Evolutionary conservation across 441 rosid species (phyloP).

Genomic region (Brassica balearica): DNA sequence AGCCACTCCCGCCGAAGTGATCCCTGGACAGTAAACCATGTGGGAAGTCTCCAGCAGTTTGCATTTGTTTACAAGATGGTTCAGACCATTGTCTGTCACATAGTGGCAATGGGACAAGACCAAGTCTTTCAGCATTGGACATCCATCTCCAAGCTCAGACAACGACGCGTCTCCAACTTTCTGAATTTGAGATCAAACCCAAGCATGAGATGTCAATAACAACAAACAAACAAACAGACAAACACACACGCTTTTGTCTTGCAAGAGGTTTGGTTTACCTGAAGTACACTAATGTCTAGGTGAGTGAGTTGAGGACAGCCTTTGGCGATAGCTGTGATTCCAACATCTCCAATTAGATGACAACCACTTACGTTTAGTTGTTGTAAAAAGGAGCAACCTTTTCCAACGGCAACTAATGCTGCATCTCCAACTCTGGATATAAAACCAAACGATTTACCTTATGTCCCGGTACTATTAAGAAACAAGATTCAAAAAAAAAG

Average conservation of each 20-base stretch:
- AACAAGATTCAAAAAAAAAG: slow-evolving; percentile 7
- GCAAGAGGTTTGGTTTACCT: slow-evolving; percentile 50
- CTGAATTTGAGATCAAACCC: slow-evolving; percentile 46
- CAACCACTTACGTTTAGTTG: slow-evolving; percentile 90
- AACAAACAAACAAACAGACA: neutral
- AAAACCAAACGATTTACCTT: slow-evolving; percentile 16
- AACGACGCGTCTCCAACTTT: slow-evolving; percentile 77
- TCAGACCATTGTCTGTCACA: slow-evolving; percentile 75
- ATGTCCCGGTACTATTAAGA: neutral
- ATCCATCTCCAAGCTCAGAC: slow-evolving; percentile 85
- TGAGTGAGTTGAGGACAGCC: slow-evolving; percentile 76
- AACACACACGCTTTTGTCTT: slow-evolving; percentile 6
- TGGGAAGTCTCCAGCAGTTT: slow-evolving; percentile 74
- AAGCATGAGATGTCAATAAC: neutral
- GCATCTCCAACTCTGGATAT: slow-evolving; percentile 77
- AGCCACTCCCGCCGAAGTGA: slow-evolving; percentile 83
- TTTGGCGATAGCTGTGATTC: slow-evolving; percentile 83
- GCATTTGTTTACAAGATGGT: slow-evolving; percentile 74
- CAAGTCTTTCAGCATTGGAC: slow-evolving; percentile 74
- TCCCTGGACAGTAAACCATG: slow-evolving; percentile 80
- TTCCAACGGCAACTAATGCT: slow-evolving; percentile 75
- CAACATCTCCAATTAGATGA: slow-evolving; percentile 79
- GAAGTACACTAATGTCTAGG: slow-evolving; percentile 88
- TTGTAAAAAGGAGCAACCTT: slow-evolving; percentile 70
- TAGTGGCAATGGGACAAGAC: slow-evolving; percentile 85